Conservation (phyloP, 192 early-diverging fungal species). For the Coemansia sp. region DNA sequence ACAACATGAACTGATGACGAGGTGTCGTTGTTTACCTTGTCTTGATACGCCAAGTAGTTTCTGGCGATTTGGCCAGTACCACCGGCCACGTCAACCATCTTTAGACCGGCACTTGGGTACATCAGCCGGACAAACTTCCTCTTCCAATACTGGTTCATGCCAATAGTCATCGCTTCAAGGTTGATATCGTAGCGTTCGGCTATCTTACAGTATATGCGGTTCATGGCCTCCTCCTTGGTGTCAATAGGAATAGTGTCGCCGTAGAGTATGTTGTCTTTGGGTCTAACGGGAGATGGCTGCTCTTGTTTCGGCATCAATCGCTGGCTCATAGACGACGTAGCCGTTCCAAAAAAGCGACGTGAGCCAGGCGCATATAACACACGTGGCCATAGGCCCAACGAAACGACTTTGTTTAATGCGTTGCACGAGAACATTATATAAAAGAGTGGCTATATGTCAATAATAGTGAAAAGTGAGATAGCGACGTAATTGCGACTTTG, state of each 20-base stretch:
- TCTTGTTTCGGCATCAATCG: neutral
- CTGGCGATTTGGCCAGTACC: conserved; percentile 95
- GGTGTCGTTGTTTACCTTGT: conserved; percentile 62
- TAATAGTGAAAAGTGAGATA: neutral
- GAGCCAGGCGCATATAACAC: neutral
- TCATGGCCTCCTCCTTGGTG: conserved; percentile 82
- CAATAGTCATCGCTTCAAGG: conserved; percentile 87
- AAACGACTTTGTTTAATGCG: neutral
- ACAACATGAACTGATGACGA: conserved; percentile 72
- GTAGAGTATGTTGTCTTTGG: conserved; percentile 5
- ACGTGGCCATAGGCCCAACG: neutral
- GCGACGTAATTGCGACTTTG: neutral
- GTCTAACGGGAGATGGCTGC: neutral
- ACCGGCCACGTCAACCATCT: conserved; percentile 91
- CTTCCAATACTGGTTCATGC: conserved; percentile 92
- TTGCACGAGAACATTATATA: neutral
- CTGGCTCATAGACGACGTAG: conserved; percentile 5
- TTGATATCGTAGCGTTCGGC: conserved; percentile 89
- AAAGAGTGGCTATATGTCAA: neutral
- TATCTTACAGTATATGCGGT: conserved; percentile 81
- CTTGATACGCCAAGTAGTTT: conserved; percentile 82
- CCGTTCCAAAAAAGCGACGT: neutral
- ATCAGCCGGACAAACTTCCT: conserved; percentile 79
- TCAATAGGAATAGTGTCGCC: conserved; percentile 71
- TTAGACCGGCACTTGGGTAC: conserved; percentile 72